These are phyloP conservation scores for Apophysomyces sp. DNA, from an alignment of 371 early-diverging fungal species.

Conservation along the genomic window DNA sequence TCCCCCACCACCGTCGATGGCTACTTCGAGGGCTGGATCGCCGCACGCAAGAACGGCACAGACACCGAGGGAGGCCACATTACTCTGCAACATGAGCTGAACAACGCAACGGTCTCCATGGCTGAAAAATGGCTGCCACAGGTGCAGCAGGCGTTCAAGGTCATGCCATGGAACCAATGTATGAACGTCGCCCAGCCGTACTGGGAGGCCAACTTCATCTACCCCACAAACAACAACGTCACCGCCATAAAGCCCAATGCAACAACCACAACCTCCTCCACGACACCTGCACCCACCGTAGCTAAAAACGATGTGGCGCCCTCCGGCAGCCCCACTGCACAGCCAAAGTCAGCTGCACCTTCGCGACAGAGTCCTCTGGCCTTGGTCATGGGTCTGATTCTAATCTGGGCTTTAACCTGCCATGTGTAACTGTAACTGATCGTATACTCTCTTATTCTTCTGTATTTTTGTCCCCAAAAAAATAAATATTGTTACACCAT, in stretches of 20 bases:
- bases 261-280: not conserved
- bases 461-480: not conserved
- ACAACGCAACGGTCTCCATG: conserved; percentile 45
- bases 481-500: too few species aligned
- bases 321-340: not conserved
- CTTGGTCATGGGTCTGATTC: not conserved
- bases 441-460: not conserved
- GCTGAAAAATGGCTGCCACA: conserved; percentile 47
- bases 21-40: conserved; percentile 44
- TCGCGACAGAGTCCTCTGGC: not conserved
- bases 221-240: conserved; percentile 29
- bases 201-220: conserved; percentile 42
- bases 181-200: conserved; percentile 52
- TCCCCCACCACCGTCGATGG: conserved; percentile 32
- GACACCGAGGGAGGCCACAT: conserved; percentile 39
- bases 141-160: conserved; percentile 43
- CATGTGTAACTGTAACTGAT: not conserved
- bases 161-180: conserved; percentile 48
- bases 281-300: not conserved
- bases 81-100: conserved; percentile 51
- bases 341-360: not conserved
- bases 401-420: not conserved
- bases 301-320: not conserved
- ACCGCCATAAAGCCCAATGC: conserved; percentile 2
- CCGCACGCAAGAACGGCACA: conserved; percentile 25